phyloP scores from a whole-genome alignment of 1,284 basidiomycete genomes.

The Puccinia triticina region DNA sequence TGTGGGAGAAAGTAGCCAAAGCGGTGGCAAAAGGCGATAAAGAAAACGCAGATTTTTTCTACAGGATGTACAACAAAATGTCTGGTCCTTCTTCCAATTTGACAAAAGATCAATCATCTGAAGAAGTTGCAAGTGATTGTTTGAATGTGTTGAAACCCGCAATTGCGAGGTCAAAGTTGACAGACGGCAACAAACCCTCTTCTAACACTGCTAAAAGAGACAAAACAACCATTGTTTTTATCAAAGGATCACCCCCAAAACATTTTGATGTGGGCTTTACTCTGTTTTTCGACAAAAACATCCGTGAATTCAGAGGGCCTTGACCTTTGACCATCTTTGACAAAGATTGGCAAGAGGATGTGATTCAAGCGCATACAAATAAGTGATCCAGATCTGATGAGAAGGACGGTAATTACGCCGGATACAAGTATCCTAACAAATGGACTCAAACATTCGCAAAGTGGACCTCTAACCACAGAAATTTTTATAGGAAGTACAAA shows the following conservation, averaged over 20 bases:
- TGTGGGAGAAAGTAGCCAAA: neutral
- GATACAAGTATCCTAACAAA: neutral
- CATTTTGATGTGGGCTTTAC: constrained; percentile 4
- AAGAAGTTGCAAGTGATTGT: no score
- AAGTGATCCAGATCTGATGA: neutral
- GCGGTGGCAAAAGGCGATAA: neutral
- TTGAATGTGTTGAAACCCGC: neutral
- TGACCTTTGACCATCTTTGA: constrained; percentile 16
- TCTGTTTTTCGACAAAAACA: neutral
- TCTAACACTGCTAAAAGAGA: neutral
- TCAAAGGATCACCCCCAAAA: no score
- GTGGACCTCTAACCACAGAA: neutral
- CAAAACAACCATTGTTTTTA: no score
- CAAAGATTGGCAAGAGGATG: neutral
- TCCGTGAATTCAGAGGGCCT: neutral
- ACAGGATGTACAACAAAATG: neutral
- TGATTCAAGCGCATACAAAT: neutral
- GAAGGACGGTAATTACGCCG: neutral
- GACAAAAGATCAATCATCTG: neutral
- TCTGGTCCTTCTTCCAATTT: no score
- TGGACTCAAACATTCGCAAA: neutral
- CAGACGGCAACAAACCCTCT: neutral
- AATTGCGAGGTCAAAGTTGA: neutral
- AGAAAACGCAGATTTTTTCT: neutral
- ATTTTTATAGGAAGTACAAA: neutral